These are phyloP conservation scores for Cinnamomum chago DNA, from an alignment of 164 flowering plant species.

Conservation along the genomic window DNA sequence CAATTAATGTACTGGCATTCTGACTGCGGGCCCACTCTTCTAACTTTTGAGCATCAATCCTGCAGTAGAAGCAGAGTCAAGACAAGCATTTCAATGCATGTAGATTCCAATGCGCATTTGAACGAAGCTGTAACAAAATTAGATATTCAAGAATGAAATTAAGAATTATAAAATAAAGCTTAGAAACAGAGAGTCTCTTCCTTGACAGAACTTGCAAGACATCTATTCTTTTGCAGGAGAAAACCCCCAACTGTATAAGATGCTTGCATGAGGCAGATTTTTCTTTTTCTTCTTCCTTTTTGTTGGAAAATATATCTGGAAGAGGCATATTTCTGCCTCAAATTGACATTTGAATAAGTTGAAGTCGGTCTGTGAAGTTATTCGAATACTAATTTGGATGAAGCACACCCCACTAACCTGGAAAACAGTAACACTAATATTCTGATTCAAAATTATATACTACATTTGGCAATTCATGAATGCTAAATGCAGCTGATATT, in stretches of 20 bases:
- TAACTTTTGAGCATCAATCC: constrained; percentile 80
- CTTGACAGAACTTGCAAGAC: background rate
- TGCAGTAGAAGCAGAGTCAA: constrained; percentile 21
- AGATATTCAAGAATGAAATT: background rate
- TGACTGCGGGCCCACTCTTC: constrained; percentile 95
- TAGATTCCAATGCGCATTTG: background rate
- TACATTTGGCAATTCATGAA: background rate
- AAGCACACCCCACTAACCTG: background rate
- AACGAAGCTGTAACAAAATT: background rate
- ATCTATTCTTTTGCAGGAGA: background rate
- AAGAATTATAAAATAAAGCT: background rate
- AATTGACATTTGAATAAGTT: background rate
- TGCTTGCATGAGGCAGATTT: background rate
- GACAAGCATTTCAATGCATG: background rate
- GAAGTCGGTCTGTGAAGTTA: background rate
- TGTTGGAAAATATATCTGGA: background rate
- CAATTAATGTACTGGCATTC: constrained; percentile 57
- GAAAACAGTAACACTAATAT: background rate
- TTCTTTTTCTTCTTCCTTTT: background rate
- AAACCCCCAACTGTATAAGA: background rate
- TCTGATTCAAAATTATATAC: background rate
- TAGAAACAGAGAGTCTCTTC: background rate
- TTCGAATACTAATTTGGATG: background rate
- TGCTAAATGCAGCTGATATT: background rate
- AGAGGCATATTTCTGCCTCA: background rate